Evolutionary conservation across 345 rosid species (phyloP).

Genomic region (Arabidopsis arenosa): DNA sequence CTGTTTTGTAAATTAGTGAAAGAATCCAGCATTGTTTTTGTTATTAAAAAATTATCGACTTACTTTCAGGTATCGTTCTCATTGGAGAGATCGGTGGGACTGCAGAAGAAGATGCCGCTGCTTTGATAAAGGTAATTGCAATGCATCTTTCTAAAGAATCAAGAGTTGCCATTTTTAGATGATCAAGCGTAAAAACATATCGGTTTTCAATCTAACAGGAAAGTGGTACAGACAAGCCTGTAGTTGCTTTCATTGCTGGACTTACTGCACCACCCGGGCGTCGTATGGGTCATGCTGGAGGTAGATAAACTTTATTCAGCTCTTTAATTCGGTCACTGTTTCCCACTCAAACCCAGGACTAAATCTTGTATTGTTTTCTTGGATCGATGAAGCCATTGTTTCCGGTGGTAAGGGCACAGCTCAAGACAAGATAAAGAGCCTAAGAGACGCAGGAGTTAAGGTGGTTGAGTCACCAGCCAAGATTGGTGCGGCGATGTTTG

Average conservation of each 20-base stretch:
- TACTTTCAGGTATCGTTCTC: constrained; percentile 72
- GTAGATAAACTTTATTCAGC: constrained; percentile 46
- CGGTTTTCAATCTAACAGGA: constrained; percentile 59
- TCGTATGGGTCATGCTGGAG: constrained; percentile 99
- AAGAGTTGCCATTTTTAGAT: neutral
- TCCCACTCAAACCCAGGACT: neutral
- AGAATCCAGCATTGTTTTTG: neutral
- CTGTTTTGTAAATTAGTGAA: constrained; percentile 6
- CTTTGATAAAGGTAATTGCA: constrained; percentile 69
- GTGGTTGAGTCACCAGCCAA: constrained; percentile 97
- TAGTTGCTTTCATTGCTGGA: constrained; percentile 98
- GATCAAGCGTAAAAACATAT: neutral
- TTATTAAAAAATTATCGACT: constrained; percentile 2
- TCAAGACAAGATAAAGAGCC: constrained; percentile 84
- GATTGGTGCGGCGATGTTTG: constrained; percentile 79
- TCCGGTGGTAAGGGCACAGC: constrained; percentile 98
- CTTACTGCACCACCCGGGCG: constrained; percentile 98
- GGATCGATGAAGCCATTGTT: constrained; percentile 72
- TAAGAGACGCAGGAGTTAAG: constrained; percentile 85
- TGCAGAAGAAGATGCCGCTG: constrained; percentile 98
- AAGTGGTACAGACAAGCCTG: constrained; percentile 91
- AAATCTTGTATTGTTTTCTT: constrained; percentile 2
- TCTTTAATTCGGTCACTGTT: neutral
- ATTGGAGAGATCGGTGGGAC: constrained; percentile 99
- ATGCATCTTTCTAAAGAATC: constrained; percentile 14